Percentiles rank a stretch among this genome's conserved stretches.
phyloP scores from a whole-genome alignment of 73 alveolate species.

The Halteria grandinella region DNA sequence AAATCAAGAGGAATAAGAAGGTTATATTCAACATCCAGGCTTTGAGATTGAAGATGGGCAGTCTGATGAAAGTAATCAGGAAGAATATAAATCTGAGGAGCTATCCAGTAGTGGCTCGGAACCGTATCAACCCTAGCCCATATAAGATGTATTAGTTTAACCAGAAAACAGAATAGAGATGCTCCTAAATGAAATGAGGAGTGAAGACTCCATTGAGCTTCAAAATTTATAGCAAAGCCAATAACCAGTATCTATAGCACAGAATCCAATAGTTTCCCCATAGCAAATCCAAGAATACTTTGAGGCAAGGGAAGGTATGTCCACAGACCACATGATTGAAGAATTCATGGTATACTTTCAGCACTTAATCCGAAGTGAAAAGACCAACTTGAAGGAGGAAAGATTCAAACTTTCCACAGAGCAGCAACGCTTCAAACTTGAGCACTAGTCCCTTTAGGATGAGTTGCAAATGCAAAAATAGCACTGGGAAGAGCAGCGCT shows the following conservation, averaged over 20 bases:
- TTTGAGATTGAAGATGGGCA: no score
- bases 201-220: not conserved
- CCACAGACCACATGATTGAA: constrained; percentile 22
- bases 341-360: constrained; percentile 26
- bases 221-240: not conserved
- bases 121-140: no score
- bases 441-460: constrained; percentile 13
- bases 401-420: constrained; percentile 1
- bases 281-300: constrained; percentile 4
- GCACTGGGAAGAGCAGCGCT: constrained; percentile 8
- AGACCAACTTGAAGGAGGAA: constrained; percentile 17
- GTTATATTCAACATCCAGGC: no score
- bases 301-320: constrained; percentile 8
- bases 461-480: not conserved
- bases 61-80: no score
- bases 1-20: no score
- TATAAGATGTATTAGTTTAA: no score
- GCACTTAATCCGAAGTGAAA: constrained; percentile 8
- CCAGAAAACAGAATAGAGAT: constrained; percentile 12
- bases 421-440: not conserved
- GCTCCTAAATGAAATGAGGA: constrained; percentile 7
- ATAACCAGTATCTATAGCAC: no score
- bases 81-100: no score
- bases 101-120: no score
- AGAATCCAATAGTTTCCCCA: not conserved